phyloP scores from a whole-genome alignment of 306 rosid species.

The Alnus glutinosa region DNA sequence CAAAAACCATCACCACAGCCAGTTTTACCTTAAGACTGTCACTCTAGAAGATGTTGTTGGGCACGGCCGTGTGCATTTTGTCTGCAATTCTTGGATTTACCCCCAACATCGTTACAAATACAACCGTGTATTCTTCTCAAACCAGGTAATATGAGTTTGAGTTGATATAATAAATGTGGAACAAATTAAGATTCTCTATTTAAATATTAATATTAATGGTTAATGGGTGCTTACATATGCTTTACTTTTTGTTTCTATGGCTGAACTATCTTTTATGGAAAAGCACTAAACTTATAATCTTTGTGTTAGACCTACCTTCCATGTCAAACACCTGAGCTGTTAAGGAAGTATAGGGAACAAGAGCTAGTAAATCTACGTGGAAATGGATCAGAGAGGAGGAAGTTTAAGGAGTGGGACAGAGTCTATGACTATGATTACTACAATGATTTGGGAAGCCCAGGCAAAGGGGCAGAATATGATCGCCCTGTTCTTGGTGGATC shows the following conservation, averaged over 20 bases:
- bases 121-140: conserved; percentile 75
- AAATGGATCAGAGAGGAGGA: conserved; percentile 39
- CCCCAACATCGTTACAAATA: conserved; percentile 69
- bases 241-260: background rate
- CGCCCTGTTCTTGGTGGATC: conserved; percentile 88
- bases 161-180: background rate
- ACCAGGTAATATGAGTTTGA: conserved; percentile 46
- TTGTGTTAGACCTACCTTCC: conserved; percentile 75
- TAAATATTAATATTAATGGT: background rate
- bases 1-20: conserved; percentile 66
- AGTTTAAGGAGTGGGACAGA: conserved; percentile 91
- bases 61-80: conserved; percentile 56
- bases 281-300: background rate
- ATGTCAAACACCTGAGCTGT: conserved; percentile 56
- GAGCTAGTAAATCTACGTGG: conserved; percentile 71
- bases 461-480: conserved; percentile 43
- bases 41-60: conserved; percentile 68
- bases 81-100: conserved; percentile 96
- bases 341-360: conserved; percentile 62
- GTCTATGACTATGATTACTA: conserved; percentile 88
- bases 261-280: no score
- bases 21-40: conserved; percentile 69
- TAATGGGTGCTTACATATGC: background rate
- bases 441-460: conserved; percentile 84
- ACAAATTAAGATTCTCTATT: background rate